Evolutionary conservation across 2,329 filamentous ascomycete genomes (phyloP), one percentile per base, ranked within the genome.

Genomic region (Hymenoscyphus scutula): DNA sequence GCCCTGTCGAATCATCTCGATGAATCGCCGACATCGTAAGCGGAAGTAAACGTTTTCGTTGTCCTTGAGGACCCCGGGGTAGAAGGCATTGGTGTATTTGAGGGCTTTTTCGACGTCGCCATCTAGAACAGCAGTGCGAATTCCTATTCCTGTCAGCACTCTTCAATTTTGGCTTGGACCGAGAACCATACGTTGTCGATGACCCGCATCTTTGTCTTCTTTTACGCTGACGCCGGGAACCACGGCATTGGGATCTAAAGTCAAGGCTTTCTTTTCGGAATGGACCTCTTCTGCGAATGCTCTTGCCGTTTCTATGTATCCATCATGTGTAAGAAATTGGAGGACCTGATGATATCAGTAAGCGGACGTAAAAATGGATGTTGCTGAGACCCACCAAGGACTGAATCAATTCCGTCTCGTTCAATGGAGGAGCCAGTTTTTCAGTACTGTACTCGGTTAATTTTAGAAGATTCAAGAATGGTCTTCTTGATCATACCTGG

Each of bases 301-400:
- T 66, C 88, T 86, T 8, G 93, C 93, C 0, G 94, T 97, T 68
- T 97, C 94, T 7, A 97, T 89, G 69, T 97, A 98, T 63, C 95
- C 95, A 71, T 98, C 95, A 70, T 98, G 94, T 41, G 93, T 90
- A 15, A 99, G 80, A 69, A 96, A 98, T 76, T 97, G 93, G 45
- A 92, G 82, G 19, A 88, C 83, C 79, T 82, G 60, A 34, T 29
- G n/a, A 30, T 54, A 55, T 64, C 57, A 64, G 38, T 45, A 13
- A 64, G 8, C 37, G 13, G 45, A 19, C 29, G 10, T 4, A 17
- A 27, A 13, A 48, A 61, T 8, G 23, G 58, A 13, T n/a, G 45
- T 25, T 11, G 6, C 23, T 34, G 11, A 37, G 55, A 66, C 79
- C 66, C 73, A 94, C 87, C 62, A 98, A 79, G 69, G 90, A 85